These are phyloP conservation scores for Lipomyces japonicus DNA, from an alignment of 805 yeast genomes.

Conservation along the genomic window DNA sequence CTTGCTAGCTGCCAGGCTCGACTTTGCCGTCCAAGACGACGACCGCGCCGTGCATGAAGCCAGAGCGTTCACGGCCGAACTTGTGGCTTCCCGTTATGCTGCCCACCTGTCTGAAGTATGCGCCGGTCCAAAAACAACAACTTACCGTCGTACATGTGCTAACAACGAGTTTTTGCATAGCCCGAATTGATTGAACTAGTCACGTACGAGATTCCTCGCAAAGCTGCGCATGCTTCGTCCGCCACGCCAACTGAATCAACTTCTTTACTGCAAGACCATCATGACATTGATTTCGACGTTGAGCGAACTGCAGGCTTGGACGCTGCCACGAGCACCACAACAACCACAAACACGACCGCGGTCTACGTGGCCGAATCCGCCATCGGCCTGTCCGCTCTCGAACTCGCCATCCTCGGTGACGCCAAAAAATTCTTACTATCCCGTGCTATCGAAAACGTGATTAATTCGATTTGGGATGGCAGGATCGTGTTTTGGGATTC, in stretches of 20 bases:
- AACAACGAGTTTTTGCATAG: neutral
- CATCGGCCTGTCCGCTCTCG: constrained; percentile 30
- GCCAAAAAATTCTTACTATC: constrained; percentile 35
- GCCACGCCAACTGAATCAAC: constrained; percentile 6
- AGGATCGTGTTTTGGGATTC: constrained; percentile 38
- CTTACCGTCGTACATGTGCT: neutral
- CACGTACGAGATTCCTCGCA: constrained; percentile 24
- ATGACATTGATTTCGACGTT: constrained; percentile 14
- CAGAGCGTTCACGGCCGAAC: constrained; percentile 35
- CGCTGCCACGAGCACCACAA: too few species aligned
- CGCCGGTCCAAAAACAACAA: neutral
- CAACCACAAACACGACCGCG: constrained; percentile 7
- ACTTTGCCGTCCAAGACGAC: constrained; percentile 31
- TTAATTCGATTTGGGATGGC: constrained; percentile 36
- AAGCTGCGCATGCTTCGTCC: constrained; percentile 1
- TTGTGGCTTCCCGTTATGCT: constrained; percentile 33
- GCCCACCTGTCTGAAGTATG: constrained; percentile 30
- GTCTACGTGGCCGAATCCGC: constrained; percentile 29
- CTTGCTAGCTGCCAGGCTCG: constrained; percentile 33
- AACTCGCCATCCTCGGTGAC: constrained; percentile 33
- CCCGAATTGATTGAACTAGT: constrained; percentile 20
- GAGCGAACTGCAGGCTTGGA: constrained; percentile 16
- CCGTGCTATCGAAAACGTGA: constrained; percentile 32
- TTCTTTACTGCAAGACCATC: constrained; percentile 2
- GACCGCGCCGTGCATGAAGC: constrained; percentile 34